Evolutionary conservation across 257 asterid genomes (phyloP), one percentile per base, ranked within the genome.

Genomic region (Solanum clarkiae): DNA sequence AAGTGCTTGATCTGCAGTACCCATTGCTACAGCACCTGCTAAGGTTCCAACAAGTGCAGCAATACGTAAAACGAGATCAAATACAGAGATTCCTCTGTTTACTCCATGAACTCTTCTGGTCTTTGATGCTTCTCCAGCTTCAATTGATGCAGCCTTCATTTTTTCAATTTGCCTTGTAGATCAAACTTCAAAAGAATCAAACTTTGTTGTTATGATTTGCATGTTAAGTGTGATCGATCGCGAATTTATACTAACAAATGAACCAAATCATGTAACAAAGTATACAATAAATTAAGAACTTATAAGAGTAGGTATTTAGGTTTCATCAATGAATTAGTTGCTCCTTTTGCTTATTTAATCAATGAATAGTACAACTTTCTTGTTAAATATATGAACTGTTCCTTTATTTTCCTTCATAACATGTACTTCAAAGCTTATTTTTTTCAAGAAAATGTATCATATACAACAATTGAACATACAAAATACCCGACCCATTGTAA

Each of bases 11-110:
- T 90, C 87, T 16, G 97, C 90, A 12, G 94, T 92, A 22, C 95
- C 98, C 98, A 95, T 94, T 10, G 93, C 97, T 26, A 92, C 54
- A 29, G 95, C 95, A 89, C 95, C 86, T 77, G 91, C 98, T 65
- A 94, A 66, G 1, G 97, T 88, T 81, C 96, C 98, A 40, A 89
- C 77, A 80, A 92, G 86, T 15, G 93, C 98, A 24, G 88, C 40
- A 44, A 93, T 80, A 88, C 98, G 88, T 26, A 95, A 90, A 87
- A 92, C 36, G 17, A 95, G 91, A 82, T 89, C 95, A 74, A 91
- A 63, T 57, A 95, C 83, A 1, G 94, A 84, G 42, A 94, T 79
- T 16, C 93, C 92, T 92, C 93, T 89, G 81, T 60, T 88, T 7
- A 86, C 86, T 24, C 88, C 42, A 6, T 44, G 49, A 56, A 5